Percentiles rank a stretch among this genome's conserved stretches.
Evolutionary conservation across 2,329 filamentous ascomycete species (phyloP).

Genomic region (Fonsecaea erecta): DNA sequence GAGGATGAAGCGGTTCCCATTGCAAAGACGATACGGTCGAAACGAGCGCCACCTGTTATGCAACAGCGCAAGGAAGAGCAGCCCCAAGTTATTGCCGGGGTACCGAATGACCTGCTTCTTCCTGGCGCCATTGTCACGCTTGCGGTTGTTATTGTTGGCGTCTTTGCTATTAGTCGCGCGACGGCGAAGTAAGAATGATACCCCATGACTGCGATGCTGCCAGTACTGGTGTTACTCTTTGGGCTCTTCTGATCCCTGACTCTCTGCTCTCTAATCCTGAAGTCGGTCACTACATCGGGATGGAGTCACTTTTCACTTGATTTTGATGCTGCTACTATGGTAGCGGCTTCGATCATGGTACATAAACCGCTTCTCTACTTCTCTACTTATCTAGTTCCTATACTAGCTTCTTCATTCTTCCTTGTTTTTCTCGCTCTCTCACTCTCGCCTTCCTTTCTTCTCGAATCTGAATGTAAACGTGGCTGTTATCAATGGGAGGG

Average conservation of each 20-base stretch:
- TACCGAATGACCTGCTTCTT: slow-evolving; percentile 90
- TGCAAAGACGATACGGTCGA: slow-evolving; percentile 27
- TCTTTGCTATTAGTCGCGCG: slow-evolving; percentile 80
- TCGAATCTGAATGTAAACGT: not conserved
- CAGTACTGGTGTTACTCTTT: not conserved
- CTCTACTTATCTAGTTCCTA: not conserved
- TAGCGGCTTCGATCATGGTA: not conserved
- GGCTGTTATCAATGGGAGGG: too few species aligned
- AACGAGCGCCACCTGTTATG: slow-evolving; percentile 42
- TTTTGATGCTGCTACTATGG: not conserved
- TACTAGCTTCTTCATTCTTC: not conserved
- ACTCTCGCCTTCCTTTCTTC: not conserved
- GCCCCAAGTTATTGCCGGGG: slow-evolving; percentile 78
- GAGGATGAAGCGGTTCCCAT: slow-evolving; percentile 44
- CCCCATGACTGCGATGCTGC: slow-evolving; percentile 1
- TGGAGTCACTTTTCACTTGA: not conserved
- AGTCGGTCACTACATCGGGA: not conserved
- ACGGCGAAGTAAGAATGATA: slow-evolving; percentile 29
- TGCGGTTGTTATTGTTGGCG: slow-evolving; percentile 89
- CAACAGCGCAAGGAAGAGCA: slow-evolving; percentile 61
- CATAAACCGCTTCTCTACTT: not conserved
- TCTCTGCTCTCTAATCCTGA: not conserved
- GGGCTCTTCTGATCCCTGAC: not conserved
- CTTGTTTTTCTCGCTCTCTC: too few species aligned
- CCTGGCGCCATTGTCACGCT: slow-evolving; percentile 95